Percentiles rank a stretch among this genome's conserved stretches.
Conservation (phyloP, 192 early-diverging fungal genomes). For the Backusella mclennaniae region DNA sequence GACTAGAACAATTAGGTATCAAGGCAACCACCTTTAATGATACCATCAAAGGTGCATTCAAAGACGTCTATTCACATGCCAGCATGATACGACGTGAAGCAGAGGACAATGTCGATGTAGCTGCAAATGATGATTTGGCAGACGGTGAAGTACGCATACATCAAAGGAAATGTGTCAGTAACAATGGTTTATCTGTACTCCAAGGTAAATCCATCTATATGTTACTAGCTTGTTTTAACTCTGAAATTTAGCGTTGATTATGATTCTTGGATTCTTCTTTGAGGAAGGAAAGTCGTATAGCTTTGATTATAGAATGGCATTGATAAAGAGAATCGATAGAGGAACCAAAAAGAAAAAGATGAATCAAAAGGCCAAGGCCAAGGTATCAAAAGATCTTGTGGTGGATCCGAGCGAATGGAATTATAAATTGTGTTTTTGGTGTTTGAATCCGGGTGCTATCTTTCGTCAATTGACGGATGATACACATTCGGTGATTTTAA, state of each 20-base stretch:
- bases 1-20: conserved; percentile 18
- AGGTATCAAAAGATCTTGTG: neutral
- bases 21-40: conserved; percentile 5
- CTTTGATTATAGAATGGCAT: conserved; percentile 32
- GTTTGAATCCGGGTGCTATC: conserved; percentile 43
- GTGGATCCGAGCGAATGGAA: conserved; percentile 14
- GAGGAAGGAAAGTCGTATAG: conserved; percentile 6
- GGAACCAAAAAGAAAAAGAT: neutral
- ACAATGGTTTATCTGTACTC: neutral
- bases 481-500: conserved; percentile 55
- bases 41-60: conserved; percentile 19
- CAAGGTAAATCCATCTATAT: neutral
- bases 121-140: neutral
- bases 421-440: conserved; percentile 26
- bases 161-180: conserved; percentile 13
- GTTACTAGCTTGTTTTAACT: neutral
- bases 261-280: conserved; percentile 31
- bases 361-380: neutral
- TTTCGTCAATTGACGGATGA: conserved; percentile 40
- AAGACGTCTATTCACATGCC: neutral
- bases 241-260: conserved; percentile 18
- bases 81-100: conserved; percentile 1
- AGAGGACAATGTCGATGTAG: neutral
- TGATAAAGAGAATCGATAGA: conserved; percentile 25
- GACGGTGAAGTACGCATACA: neutral